Evolutionary conservation across 352 stramenopile genomes (phyloP), one percentile per base, ranked within the genome.

Genomic region (Globisporangium acanthophoron): DNA sequence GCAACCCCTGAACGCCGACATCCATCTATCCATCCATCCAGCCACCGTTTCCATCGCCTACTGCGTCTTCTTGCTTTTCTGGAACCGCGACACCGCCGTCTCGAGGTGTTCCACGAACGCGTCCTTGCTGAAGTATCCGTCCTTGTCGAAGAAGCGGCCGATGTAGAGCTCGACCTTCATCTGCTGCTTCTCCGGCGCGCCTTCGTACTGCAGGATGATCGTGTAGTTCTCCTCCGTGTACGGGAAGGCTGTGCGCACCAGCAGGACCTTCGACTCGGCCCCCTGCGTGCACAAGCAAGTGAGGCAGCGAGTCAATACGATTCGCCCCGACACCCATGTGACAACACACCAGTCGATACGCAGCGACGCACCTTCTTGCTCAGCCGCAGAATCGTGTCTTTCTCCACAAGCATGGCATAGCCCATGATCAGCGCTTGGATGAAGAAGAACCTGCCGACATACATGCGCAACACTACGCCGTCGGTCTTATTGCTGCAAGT

Each of bases 51-150:
- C 62, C 66, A 53, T 69, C 65, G 69, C 73, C 68, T 88, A 89
- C 61, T 87, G 76, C 21, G 21, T 33, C 58, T 85, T 87, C 65
- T 92, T 88, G 54, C 71, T 71, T 53, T 79, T 87, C 58, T 90
- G 69, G 61, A 90, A 90, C 35, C 76, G 76, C 47, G 73, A 74
- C 47, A 90, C 56, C 44, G 92, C 45, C 1, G 62, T 63, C 52
- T 76, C 76, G 35, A 94, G 69, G 53, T 87, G 73, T 62, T 90
- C 90, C 48, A 69, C 69, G 57, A 95, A 90, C 35, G 62, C 65
- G 12, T 90, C 73, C 62, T 90, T 87, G 72, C 80, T 76, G 54
- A 95, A 95, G 58, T 90, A 90, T 0, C 85, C 85, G 33, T 95
- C 85, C 52, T 83, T 80, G 59, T 95, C 85, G 59, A 95, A 95